Conservation (phyloP, 2,329 filamentous ascomycete genomes). For the Penicillium psychrosexuale region DNA sequence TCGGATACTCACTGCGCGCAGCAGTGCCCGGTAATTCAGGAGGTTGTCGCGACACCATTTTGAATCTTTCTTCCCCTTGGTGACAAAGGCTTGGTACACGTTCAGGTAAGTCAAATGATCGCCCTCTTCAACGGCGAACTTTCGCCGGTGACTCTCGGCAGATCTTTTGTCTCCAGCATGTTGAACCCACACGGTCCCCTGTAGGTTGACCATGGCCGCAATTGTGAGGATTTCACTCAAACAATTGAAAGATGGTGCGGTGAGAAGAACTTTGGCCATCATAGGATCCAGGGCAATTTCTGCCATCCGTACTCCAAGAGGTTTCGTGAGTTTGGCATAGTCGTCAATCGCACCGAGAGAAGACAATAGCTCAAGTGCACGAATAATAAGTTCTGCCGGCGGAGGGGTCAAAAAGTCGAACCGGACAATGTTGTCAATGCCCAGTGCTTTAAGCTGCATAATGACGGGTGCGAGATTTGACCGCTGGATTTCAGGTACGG, state of each 20-base stretch:
- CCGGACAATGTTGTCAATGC: slow-evolving; percentile 88
- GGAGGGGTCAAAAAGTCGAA: slow-evolving; percentile 88
- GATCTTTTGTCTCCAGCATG: slow-evolving; percentile 73
- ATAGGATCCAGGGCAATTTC: slow-evolving; percentile 91
- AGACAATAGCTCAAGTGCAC: slow-evolving; percentile 83
- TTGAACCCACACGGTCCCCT: slow-evolving; percentile 77
- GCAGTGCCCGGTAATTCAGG: slow-evolving; percentile 82
- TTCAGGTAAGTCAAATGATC: slow-evolving; percentile 92
- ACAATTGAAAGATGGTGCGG: slow-evolving; percentile 71
- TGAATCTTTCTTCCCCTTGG: slow-evolving; percentile 74
- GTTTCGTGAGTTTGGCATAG: slow-evolving; percentile 84
- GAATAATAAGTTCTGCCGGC: slow-evolving; percentile 77
- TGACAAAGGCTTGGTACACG: slow-evolving; percentile 85
- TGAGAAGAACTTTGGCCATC: slow-evolving; percentile 85
- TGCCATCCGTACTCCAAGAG: slow-evolving; percentile 86
- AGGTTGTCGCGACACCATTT: slow-evolving; percentile 85
- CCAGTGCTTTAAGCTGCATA: slow-evolving; percentile 88
- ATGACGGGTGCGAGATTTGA: slow-evolving; percentile 86
- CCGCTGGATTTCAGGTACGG: slow-evolving; percentile 85
- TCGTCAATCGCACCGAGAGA: slow-evolving; percentile 82
- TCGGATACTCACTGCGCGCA: slow-evolving; percentile 77
- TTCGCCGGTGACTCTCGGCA: slow-evolving; percentile 69
- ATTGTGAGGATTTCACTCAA: slow-evolving; percentile 85
- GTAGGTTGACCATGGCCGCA: slow-evolving; percentile 87
- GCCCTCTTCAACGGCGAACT: slow-evolving; percentile 88